These are phyloP conservation scores for Blastocystis hominis DNA, from an alignment of 352 stramenopile genomes.

Conservation along the genomic window DNA sequence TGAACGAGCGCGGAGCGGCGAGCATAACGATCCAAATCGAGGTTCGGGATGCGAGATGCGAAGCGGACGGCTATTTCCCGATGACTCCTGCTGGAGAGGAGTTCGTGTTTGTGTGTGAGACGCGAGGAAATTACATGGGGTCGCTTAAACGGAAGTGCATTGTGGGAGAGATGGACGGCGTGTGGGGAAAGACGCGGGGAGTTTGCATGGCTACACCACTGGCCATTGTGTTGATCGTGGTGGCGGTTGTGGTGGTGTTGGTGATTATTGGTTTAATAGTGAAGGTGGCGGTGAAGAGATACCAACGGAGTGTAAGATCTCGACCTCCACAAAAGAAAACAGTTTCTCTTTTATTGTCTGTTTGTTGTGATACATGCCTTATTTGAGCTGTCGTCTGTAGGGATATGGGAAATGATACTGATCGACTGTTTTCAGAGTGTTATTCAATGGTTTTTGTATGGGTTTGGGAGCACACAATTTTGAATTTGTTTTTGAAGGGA, in stretches of 20 bases:
- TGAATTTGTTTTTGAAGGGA: neutral
- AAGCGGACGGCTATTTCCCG: neutral
- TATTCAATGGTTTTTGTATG: neutral
- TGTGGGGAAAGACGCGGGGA: neutral
- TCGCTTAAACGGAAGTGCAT: neutral
- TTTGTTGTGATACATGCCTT: neutral
- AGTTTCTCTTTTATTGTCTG: neutral
- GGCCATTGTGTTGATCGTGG: neutral
- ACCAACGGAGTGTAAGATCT: neutral
- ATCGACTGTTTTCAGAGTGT: neutral
- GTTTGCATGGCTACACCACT: neutral
- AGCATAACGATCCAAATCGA: neutral
- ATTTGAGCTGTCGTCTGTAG: neutral
- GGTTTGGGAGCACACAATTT: conserved; percentile 8
- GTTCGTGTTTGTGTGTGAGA: neutral
- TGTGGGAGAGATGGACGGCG: neutral
- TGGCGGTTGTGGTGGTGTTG: neutral
- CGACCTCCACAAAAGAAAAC: neutral
- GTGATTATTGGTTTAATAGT: neutral
- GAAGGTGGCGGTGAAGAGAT: neutral
- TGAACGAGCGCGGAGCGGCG: neutral
- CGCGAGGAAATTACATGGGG: neutral
- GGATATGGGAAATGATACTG: neutral
- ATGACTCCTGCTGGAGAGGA: neutral
- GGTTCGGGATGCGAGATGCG: neutral